Evolutionary conservation across 225 moss, liverwort and hornwort genomes (phyloP).

Genomic region (Physcomitrellopsis africana): DNA sequence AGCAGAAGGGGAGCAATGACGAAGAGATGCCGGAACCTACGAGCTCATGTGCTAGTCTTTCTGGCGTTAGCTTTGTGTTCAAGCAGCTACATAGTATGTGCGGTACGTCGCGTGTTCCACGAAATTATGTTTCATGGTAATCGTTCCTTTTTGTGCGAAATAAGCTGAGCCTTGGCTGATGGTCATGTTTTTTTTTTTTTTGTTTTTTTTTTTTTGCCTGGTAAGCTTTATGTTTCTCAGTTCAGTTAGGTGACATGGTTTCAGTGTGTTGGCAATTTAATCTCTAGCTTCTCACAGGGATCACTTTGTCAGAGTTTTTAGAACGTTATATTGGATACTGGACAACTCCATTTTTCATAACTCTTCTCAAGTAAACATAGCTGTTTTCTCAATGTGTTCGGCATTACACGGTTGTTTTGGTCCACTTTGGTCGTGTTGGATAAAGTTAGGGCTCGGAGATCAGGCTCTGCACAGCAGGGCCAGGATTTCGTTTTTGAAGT

Average conservation of each 20-base stretch:
- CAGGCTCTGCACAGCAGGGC: neutral
- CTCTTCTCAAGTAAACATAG: too few species aligned
- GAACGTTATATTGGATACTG: neutral
- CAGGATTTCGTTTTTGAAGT: neutral
- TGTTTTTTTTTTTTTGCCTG: too few species aligned
- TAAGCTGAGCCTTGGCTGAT: too few species aligned
- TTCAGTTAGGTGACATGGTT: neutral
- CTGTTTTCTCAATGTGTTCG: too few species aligned
- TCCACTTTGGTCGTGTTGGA: neutral
- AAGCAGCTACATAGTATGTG: constrained; percentile 20
- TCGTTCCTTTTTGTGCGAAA: too few species aligned
- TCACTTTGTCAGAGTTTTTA: neutral
- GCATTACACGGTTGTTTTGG: too few species aligned
- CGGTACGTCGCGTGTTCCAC: neutral
- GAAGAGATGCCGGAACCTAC: constrained; percentile 1
- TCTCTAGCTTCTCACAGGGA: too few species aligned
- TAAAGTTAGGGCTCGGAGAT: neutral
- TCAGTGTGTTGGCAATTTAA: neutral
- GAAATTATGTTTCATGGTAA: too few species aligned
- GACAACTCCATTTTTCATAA: too few species aligned
- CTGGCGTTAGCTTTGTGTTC: constrained; percentile 16
- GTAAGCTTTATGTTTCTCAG: too few species aligned
- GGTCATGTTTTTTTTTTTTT: too few species aligned
- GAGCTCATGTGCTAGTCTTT: constrained; percentile 14
- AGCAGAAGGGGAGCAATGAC: neutral